Evolutionary conservation across 2,329 filamentous ascomycete genomes (phyloP), one percentile per base, ranked within the genome.

Genomic region (Pseudocercospora macadamiae): DNA sequence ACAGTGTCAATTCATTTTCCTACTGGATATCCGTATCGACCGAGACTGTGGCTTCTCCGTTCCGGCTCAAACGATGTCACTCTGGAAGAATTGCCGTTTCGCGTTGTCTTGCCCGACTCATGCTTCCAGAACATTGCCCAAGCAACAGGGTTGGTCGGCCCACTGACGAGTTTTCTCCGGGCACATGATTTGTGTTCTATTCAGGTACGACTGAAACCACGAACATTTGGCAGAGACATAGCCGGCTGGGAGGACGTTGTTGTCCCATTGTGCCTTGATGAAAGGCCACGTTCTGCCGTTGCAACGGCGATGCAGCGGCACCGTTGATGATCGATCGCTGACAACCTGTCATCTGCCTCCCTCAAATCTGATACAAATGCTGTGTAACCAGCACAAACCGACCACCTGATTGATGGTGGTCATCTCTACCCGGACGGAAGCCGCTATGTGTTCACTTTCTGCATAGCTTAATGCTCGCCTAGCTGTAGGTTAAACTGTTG

Each of bases 261-360:
- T 45, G 52, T 14, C 16, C 10, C 39, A 44, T 44, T 44, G 48
- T 47, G 45, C 34, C 39, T 45, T 16, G 44, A 28, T 23, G 23
- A 30, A 49, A 48, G 59, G 28, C 60, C 60, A 59, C 56, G 60
- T 59, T 59, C 37, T 57, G 34, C 54, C 45, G 54, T 51, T 56
- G 54, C 51, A 53, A 36, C 51, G 45, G 42, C 52, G 34, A 57
- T 59, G 48, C 51, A 39, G 45, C 54, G 21, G 10, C 42, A 39
- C 32, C 39, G 21, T 25, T 26, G 42, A 10, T 52, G 54, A 58
- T 53, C 54, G 37, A 59, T 59, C 47, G 28, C 51, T 59, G 58
- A 55, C 58, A 60, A 37, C 59, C 59, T 61, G 57, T 61, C 59
- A 58, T 60, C 34, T 53, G 51, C 45, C 57, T 51, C 54, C 59